Evolutionary conservation across 352 stramenopile genomes (phyloP).

Genomic region (Bremia lactucae): DNA sequence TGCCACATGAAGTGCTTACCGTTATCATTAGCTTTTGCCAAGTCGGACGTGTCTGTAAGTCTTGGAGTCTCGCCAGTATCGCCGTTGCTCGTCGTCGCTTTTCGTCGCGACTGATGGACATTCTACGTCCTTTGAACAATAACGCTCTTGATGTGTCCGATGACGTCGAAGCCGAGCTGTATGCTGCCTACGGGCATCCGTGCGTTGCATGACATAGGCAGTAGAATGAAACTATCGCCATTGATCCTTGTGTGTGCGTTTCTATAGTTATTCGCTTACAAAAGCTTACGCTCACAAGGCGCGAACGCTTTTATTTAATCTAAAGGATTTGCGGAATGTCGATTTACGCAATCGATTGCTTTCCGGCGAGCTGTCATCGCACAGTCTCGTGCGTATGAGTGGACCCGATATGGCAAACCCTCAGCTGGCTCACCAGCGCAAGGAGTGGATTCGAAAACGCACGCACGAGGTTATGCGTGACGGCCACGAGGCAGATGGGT

Average conservation of each 20-base stretch:
- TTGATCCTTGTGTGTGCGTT: no score
- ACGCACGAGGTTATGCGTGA: slow-evolving; percentile 78
- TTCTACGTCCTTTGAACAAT: slow-evolving; percentile 37
- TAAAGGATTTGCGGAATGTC: slow-evolving; percentile 63
- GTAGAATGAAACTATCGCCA: background rate
- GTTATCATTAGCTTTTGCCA: slow-evolving; percentile 56
- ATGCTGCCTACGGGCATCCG: slow-evolving; percentile 45
- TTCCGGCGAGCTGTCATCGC: slow-evolving; percentile 37
- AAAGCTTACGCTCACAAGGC: slow-evolving; percentile 77
- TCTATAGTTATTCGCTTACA: slow-evolving; percentile 47
- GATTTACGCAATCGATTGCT: slow-evolving; percentile 57
- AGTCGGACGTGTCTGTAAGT: slow-evolving; percentile 69
- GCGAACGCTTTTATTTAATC: slow-evolving; percentile 72
- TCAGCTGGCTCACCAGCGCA: slow-evolving; percentile 63
- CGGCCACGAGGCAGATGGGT: slow-evolving; percentile 46
- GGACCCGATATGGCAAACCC: slow-evolving; percentile 79
- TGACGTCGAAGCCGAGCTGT: slow-evolving; percentile 51
- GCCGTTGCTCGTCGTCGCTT: slow-evolving; percentile 58
- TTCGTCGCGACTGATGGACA: slow-evolving; percentile 35
- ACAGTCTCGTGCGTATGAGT: slow-evolving; percentile 65
- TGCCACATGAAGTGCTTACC: slow-evolving; percentile 67
- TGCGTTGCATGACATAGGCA: slow-evolving; percentile 15
- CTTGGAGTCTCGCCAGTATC: slow-evolving; percentile 68
- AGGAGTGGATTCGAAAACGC: slow-evolving; percentile 81
- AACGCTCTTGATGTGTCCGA: slow-evolving; percentile 35